These are phyloP conservation scores for Alternaria hordeiaustralica DNA, from an alignment of 2,329 filamentous ascomycete species.

Conservation along the genomic window DNA sequence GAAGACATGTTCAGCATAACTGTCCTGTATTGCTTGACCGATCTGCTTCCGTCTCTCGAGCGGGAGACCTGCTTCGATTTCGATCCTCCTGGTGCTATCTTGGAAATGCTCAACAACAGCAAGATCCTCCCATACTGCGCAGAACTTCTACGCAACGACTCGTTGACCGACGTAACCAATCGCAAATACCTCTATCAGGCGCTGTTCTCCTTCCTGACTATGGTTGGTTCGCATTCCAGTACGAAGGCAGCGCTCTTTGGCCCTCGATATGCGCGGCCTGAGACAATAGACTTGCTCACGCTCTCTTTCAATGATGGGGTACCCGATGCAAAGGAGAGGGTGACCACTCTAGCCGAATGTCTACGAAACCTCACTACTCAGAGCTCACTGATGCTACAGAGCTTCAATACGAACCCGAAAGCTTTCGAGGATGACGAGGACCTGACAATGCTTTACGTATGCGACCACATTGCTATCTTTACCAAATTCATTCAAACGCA, in stretches of 20 bases:
- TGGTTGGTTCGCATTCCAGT: slow-evolving; percentile 41
- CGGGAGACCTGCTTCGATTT: slow-evolving; percentile 34
- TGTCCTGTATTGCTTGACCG: slow-evolving; percentile 23
- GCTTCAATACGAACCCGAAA: slow-evolving; percentile 17
- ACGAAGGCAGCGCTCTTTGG: slow-evolving; percentile 38
- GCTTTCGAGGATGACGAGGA: slow-evolving; percentile 33
- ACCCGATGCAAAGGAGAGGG: slow-evolving; percentile 5
- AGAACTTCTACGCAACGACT: slow-evolving; percentile 52
- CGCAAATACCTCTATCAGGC: slow-evolving; percentile 47
- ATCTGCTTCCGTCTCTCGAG: slow-evolving; percentile 35
- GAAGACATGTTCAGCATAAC: slow-evolving; percentile 18
- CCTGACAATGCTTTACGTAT: slow-evolving; percentile 43
- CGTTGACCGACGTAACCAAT: slow-evolving; percentile 46
- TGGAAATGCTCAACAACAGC: slow-evolving; percentile 45
- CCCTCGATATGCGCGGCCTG: slow-evolving; percentile 44
- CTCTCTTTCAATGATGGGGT: slow-evolving; percentile 36
- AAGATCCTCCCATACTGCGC: slow-evolving; percentile 48
- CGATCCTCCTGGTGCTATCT: slow-evolving; percentile 37
- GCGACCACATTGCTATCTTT: slow-evolving; percentile 39
- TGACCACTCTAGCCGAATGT: slow-evolving; percentile 32
- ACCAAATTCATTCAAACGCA: slow-evolving; percentile 26
- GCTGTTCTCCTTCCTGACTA: slow-evolving; percentile 51
- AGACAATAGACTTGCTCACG: slow-evolving; percentile 45
- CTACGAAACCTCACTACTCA: slow-evolving; percentile 36
- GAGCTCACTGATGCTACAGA: slow-evolving; percentile 29